Percentiles rank a stretch among this genome's conserved stretches.
Conservation (phyloP, 768 basidiomycete species). For the Pulveroboletus sp. region DNA sequence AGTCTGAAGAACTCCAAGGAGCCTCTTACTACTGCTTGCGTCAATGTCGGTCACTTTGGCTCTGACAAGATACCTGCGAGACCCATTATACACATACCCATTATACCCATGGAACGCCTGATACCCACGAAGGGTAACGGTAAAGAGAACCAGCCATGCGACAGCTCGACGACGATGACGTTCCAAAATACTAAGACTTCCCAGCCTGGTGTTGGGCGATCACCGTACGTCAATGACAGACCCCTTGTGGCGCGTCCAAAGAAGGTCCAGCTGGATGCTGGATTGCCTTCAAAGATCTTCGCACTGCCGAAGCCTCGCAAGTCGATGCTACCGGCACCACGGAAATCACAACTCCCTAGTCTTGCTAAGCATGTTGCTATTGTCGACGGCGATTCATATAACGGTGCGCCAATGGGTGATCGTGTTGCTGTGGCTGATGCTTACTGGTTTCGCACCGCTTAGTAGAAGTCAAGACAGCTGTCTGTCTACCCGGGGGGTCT, state of each 20-base stretch:
- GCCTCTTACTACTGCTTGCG: neutral
- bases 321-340: conserved; percentile 12
- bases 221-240: neutral
- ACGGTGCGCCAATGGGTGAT: neutral
- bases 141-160: conserved; percentile 16
- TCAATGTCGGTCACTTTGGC: conserved; percentile 3
- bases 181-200: neutral
- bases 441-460: neutral
- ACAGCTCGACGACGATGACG: conserved; percentile 2
- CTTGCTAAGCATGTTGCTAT: neutral
- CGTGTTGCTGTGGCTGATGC: neutral
- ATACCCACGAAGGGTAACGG: conserved; percentile 1
- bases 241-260: neutral
- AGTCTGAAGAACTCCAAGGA: neutral
- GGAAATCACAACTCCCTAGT: neutral
- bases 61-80: conserved; percentile 6
- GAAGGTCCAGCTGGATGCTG: neutral
- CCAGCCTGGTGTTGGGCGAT: conserved; percentile 4
- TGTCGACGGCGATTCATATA: neutral
- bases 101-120: conserved; percentile 2
- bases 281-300: conserved; percentile 2
- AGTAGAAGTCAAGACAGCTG: conserved; percentile 7
- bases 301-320: conserved; percentile 2
- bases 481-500: conserved; percentile 13
- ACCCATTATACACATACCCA: conserved; percentile 3